phyloP scores from a whole-genome alignment of 2,329 filamentous ascomycete species.

The Talaromyces rugulosus region DNA sequence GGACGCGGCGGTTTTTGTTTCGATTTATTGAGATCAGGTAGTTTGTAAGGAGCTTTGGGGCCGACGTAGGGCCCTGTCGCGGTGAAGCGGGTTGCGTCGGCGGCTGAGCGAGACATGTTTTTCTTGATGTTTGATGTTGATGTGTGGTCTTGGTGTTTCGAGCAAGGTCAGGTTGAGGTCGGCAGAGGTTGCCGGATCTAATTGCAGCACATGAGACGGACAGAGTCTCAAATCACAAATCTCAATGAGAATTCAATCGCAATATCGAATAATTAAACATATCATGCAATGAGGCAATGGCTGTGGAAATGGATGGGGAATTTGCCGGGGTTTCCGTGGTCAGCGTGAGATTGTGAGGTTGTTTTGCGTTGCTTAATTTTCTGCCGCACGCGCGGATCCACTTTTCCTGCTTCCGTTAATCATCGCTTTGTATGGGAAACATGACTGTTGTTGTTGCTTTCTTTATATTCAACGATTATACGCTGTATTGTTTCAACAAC shows the following conservation, averaged over 20 bases:
- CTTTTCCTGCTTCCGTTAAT: neutral
- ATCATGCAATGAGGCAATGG: neutral
- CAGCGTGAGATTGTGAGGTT: neutral
- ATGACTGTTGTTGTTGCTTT: too few relatives aligned
- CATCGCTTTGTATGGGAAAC: too few relatives aligned
- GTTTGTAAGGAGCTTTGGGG: conserved; percentile 35
- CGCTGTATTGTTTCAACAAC: neutral
- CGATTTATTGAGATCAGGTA: conserved; percentile 19
- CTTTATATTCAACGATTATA: neutral
- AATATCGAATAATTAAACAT: neutral
- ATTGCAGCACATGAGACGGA: neutral
- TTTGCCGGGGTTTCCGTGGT: neutral
- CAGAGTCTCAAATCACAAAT: too few relatives aligned
- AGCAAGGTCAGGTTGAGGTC: neutral
- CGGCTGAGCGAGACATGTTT: conserved; percentile 45
- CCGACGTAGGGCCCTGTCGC: conserved; percentile 47
- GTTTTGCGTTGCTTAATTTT: neutral
- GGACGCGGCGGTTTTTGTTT: neutral
- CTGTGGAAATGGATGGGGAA: neutral
- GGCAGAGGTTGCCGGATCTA: neutral
- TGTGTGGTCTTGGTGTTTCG: neutral
- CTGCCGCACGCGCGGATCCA: neutral
- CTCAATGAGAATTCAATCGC: too few relatives aligned
- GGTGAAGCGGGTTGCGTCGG: conserved; percentile 49
- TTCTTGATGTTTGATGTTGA: neutral